These are phyloP conservation scores for Dactylorhiza incarnata DNA, from an alignment of 106 monocot genomes.

Conservation along the genomic window DNA sequence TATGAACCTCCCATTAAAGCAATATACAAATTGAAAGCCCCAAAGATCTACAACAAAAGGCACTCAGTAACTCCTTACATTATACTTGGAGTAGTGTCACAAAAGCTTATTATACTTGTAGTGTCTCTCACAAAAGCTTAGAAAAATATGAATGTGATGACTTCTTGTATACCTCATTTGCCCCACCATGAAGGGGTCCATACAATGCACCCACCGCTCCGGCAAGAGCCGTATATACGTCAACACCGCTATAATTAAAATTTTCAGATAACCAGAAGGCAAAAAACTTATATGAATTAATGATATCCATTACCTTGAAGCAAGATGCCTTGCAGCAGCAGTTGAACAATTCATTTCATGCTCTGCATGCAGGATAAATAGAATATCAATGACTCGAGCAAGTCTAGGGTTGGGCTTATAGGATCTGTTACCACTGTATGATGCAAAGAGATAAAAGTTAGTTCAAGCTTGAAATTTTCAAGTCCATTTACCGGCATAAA, in stretches of 20 bases:
- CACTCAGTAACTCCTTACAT: no score
- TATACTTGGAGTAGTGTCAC: no score
- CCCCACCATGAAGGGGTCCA: constrained; percentile 97
- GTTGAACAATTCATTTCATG: constrained; percentile 99
- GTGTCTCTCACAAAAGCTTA: no score
- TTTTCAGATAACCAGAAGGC: background rate
- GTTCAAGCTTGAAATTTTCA: background rate
- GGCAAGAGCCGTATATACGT: constrained; percentile 93
- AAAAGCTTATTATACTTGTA: no score
- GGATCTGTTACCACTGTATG: constrained; percentile 57
- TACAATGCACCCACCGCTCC: constrained; percentile 94
- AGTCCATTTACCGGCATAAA: background rate
- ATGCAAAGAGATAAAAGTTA: constrained; percentile 3
- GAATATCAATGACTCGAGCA: constrained; percentile 72
- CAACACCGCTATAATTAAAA: constrained; percentile 59
- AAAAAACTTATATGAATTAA: background rate
- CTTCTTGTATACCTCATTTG: constrained; percentile 67
- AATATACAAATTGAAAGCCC: no score
- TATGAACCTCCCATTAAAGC: no score
- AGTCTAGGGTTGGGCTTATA: constrained; percentile 85
- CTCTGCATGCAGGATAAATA: constrained; percentile 92
- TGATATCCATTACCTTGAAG: constrained; percentile 52
- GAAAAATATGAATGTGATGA: no score
- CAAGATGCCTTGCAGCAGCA: constrained; percentile 91
- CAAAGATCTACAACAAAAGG: no score